phyloP scores from a whole-genome alignment of 805 yeast genomes.

The Ogataea trehalophila region DNA sequence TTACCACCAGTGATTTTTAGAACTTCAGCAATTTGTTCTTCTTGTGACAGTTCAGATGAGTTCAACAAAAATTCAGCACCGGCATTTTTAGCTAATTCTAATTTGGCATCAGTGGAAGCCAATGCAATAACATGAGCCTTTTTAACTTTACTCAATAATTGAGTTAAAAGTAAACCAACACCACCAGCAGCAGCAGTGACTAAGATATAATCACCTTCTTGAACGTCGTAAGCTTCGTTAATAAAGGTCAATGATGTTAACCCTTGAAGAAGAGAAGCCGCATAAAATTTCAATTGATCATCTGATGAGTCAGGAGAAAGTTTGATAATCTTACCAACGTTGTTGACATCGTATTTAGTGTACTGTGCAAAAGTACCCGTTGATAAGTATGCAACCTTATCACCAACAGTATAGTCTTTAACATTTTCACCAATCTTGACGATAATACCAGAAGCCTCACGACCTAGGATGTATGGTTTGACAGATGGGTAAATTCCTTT shows the following conservation, averaged over 20 bases:
- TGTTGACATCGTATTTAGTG: constrained; percentile 40
- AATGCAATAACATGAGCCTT: constrained; percentile 85
- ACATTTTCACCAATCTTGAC: constrained; percentile 61
- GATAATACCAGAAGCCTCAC: constrained; percentile 66
- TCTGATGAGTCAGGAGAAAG: constrained; percentile 46
- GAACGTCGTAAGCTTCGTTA: constrained; percentile 58
- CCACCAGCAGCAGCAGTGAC: constrained; percentile 97
- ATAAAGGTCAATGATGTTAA: constrained; percentile 74
- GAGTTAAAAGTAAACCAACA: constrained; percentile 70
- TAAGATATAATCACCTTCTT: constrained; percentile 66
- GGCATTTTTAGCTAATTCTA: constrained; percentile 53
- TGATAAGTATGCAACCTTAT: constrained; percentile 57
- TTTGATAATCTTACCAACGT: constrained; percentile 33
- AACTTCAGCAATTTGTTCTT: constrained; percentile 53
- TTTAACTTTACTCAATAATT: constrained; percentile 45
- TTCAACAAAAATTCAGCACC: constrained; percentile 79
- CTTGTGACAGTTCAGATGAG: constrained; percentile 33
- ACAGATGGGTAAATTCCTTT: constrained; percentile 64
- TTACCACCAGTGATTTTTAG: constrained; percentile 55
- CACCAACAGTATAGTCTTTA: constrained; percentile 55
- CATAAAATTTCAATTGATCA: constrained; percentile 48
- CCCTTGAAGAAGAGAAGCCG: constrained; percentile 64
- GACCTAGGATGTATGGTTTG: constrained; percentile 62
- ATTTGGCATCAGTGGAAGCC: constrained; percentile 74
- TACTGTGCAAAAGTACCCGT: constrained; percentile 67